These are phyloP conservation scores for Calcarisporium arbuscula DNA, from an alignment of 2,329 filamentous ascomycete species.

Conservation along the genomic window DNA sequence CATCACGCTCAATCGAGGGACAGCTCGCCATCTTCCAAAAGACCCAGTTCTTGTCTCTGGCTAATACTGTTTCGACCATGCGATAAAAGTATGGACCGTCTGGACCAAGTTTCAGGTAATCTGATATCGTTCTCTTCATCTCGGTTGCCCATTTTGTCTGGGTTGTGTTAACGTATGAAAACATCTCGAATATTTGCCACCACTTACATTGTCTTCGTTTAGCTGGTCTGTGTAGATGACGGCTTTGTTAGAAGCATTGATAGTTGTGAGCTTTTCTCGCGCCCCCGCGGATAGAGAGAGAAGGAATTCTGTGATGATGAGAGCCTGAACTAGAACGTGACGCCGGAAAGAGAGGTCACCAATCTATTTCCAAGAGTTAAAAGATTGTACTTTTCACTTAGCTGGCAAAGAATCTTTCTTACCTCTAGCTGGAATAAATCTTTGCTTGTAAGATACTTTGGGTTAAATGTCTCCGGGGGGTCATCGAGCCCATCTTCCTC, in stretches of 20 bases:
- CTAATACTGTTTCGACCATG: conserved; percentile 93
- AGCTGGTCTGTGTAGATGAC: conserved; percentile 77
- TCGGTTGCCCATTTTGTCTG: conserved; percentile 76
- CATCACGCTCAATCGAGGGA: conserved; percentile 71
- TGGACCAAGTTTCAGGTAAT: conserved; percentile 71
- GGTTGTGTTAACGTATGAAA: conserved; percentile 7
- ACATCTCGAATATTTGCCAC: not conserved
- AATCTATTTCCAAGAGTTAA: conserved; percentile 45
- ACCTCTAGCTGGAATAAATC: conserved; percentile 95
- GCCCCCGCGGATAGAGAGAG: conserved; percentile 79
- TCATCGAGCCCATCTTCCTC: conserved; percentile 48
- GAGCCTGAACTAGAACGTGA: conserved; percentile 88
- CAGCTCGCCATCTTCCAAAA: conserved; percentile 97
- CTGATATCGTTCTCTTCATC: conserved; percentile 72
- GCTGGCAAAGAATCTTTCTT: conserved; percentile 16
- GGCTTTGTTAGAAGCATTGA: conserved; percentile 70
- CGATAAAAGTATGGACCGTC: conserved; percentile 93
- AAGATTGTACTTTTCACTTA: not conserved
- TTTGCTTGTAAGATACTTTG: conserved; percentile 95
- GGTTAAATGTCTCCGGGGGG: conserved; percentile 61
- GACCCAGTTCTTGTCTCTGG: conserved; percentile 97
- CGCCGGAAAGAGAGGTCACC: conserved; percentile 91
- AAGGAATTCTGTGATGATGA: conserved; percentile 92
- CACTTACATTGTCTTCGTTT: conserved; percentile 73
- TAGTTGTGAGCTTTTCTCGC: conserved; percentile 68